phyloP scores from a whole-genome alignment of 2,329 filamentous ascomycete genomes.

The Cadophora sp. region DNA sequence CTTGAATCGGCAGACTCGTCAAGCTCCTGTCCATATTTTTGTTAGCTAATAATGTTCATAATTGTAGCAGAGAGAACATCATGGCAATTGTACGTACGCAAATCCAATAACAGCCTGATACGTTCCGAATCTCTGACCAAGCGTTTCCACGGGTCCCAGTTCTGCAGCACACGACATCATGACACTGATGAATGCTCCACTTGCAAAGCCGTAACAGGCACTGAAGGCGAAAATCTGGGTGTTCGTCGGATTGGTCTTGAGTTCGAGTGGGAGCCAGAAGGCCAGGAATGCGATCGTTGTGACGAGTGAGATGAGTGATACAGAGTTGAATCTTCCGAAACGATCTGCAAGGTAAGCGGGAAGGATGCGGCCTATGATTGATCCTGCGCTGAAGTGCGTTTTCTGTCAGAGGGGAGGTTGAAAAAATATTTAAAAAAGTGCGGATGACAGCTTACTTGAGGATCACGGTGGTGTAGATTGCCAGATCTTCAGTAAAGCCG shows the following conservation, averaged over 20 bases:
- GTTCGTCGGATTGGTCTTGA: constrained; percentile 51
- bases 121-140: constrained; percentile 46
- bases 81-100: constrained; percentile 64
- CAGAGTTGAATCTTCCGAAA: constrained; percentile 58
- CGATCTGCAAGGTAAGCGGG: constrained; percentile 58
- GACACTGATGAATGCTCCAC: constrained; percentile 68
- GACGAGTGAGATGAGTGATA: constrained; percentile 53
- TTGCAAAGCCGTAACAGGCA: constrained; percentile 70
- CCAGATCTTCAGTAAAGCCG: constrained; percentile 53
- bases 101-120: constrained; percentile 49
- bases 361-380: constrained; percentile 59
- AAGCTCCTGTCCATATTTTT: constrained; percentile 63
- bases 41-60: too few relatives aligned
- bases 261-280: constrained; percentile 58
- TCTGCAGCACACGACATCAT: constrained; percentile 69
- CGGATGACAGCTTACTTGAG: constrained; percentile 42
- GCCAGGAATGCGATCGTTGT: constrained; percentile 54
- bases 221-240: constrained; percentile 67
- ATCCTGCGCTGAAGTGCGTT: constrained; percentile 39
- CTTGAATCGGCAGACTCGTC: constrained; percentile 69
- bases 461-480: constrained; percentile 47
- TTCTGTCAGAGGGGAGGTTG: neutral
- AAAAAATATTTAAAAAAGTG: neutral
- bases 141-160: constrained; percentile 42
- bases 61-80: too few relatives aligned